These are phyloP conservation scores for Sextonia rubra DNA, from an alignment of 164 flowering plant genomes.

Conservation along the genomic window DNA sequence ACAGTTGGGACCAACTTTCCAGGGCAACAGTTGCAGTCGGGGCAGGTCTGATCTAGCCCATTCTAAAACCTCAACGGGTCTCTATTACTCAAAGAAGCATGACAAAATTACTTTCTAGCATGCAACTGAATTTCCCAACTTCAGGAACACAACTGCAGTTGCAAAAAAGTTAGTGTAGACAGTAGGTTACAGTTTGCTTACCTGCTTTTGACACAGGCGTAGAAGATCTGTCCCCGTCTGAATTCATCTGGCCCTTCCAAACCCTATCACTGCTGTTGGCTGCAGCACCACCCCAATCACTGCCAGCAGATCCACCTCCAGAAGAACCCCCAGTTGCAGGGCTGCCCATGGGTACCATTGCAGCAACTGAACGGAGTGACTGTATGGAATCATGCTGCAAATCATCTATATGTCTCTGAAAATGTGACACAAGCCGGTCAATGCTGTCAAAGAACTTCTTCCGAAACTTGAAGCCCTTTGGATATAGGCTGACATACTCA, in stretches of 20 bases:
- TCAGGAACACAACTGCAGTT: not conserved
- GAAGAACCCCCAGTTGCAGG: conserved; percentile 71
- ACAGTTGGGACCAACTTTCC: too few species aligned
- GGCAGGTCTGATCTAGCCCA: too few species aligned
- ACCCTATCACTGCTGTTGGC: conserved; percentile 41
- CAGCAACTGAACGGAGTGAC: conserved; percentile 84
- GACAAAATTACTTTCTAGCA: too few species aligned
- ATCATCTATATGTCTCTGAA: conserved; percentile 90
- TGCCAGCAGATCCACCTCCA: conserved; percentile 29
- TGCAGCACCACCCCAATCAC: conserved; percentile 60
- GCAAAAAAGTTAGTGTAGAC: not conserved
- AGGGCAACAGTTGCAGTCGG: too few species aligned
- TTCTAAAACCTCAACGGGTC: too few species aligned
- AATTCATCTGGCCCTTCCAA: conserved; percentile 50
- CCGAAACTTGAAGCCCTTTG: conserved; percentile 89
- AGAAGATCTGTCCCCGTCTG: conserved; percentile 59
- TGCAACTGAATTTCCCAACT: too few species aligned
- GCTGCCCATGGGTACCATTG: conserved; percentile 93
- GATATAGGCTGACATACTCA: conserved; percentile 80
- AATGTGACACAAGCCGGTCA: conserved; percentile 84
- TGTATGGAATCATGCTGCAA: conserved; percentile 51
- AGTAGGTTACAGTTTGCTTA: conserved; percentile 11
- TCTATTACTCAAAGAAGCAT: too few species aligned
- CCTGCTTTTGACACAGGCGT: conserved; percentile 69
- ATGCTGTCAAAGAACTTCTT: conserved; percentile 79